Conservation (phyloP, 2,329 filamentous ascomycete species). For the Penicillium sclerotiorum region DNA sequence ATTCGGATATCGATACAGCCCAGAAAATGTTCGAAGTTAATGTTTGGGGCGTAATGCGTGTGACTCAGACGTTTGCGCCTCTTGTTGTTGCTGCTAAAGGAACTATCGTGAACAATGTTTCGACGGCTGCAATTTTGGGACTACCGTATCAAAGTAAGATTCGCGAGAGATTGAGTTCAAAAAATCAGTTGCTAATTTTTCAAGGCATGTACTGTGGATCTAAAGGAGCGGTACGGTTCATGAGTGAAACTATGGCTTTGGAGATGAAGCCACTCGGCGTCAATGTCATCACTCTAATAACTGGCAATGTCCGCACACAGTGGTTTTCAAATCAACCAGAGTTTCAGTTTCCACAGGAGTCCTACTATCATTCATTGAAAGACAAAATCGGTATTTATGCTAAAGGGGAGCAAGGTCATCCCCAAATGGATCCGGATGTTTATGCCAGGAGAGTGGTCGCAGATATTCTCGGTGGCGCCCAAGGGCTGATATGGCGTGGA, state of each 20-base stretch:
- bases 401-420: conserved; percentile 1
- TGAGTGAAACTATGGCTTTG: conserved; percentile 24
- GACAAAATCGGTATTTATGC: conserved; percentile 9
- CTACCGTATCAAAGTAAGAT: conserved; percentile 34
- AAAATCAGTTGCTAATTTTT: background rate
- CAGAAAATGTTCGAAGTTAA: conserved; percentile 26
- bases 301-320: conserved; percentile 11
- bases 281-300: conserved; percentile 10
- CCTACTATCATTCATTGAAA: conserved; percentile 19
- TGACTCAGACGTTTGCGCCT: conserved; percentile 28
- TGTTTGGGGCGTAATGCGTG: conserved; percentile 14
- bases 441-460: conserved; percentile 25
- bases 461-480: conserved; percentile 24
- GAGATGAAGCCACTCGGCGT: conserved; percentile 31
- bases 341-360: conserved; percentile 17
- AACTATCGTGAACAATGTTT: conserved; percentile 25
- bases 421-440: conserved; percentile 4
- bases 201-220: conserved; percentile 22
- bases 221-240: conserved; percentile 26
- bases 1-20: conserved; percentile 34
- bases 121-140: conserved; percentile 17
- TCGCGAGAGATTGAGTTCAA: background rate
- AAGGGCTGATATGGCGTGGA: conserved; percentile 4
- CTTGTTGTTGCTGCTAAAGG: conserved; percentile 27
- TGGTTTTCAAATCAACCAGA: conserved; percentile 15